Percentiles rank a stretch among this genome's conserved stretches.
These are phyloP conservation scores for Sphagnum tenellum DNA, from an alignment of 225 moss, liverwort and hornwort species.

Conservation along the genomic window DNA sequence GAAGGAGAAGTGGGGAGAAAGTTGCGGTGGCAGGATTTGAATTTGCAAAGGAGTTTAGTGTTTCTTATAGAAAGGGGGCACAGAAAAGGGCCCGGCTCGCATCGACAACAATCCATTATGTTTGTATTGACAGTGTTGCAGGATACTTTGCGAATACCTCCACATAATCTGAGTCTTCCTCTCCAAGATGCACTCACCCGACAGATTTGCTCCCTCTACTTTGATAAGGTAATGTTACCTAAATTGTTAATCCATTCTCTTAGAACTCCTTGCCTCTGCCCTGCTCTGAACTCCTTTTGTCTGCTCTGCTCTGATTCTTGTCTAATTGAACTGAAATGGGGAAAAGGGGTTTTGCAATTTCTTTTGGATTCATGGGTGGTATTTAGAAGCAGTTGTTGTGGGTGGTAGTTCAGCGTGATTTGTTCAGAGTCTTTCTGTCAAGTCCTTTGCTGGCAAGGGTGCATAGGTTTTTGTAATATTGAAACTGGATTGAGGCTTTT, in stretches of 20 bases:
- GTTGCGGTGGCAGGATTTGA: no score
- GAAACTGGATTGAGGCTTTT: neutral
- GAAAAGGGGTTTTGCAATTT: neutral
- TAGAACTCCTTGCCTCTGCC: no score
- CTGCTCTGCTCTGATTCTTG: neutral
- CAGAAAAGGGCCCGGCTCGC: no score
- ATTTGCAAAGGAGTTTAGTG: no score
- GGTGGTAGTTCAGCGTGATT: no score
- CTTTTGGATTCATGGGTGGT: neutral
- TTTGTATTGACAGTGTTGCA: constrained; percentile 47
- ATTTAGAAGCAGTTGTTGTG: no score
- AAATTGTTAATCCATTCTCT: no score
- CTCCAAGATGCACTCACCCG: constrained; percentile 39
- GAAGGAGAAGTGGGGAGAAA: no score
- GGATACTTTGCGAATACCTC: constrained; percentile 45
- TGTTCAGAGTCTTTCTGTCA: no score
- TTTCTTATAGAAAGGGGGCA: no score
- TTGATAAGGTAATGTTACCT: constrained; percentile 31
- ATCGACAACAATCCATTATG: constrained; percentile 10
- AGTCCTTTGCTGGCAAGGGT: no score
- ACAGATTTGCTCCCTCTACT: constrained; percentile 34
- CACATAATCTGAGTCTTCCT: constrained; percentile 52
- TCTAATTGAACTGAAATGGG: neutral
- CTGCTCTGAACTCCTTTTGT: neutral
- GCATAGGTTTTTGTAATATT: neutral